Percentiles rank a stretch among this genome's conserved stretches.
phyloP scores from a whole-genome alignment of 805 yeast genomes.

The Metschnikowia lochheadii region DNA sequence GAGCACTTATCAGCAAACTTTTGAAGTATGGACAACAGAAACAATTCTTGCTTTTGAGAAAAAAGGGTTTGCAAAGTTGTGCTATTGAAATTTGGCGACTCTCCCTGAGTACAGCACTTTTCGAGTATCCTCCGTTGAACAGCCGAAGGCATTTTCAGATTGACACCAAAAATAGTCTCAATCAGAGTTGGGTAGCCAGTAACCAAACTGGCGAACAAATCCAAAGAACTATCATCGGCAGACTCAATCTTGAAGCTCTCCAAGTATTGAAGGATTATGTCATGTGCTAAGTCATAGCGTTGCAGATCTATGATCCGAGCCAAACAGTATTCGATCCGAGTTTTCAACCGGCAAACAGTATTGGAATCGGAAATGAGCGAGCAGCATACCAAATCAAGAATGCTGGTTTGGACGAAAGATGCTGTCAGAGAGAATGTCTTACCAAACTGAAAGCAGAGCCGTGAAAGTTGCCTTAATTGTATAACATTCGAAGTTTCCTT shows the following conservation, averaged over 20 bases:
- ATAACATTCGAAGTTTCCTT: neutral
- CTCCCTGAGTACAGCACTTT: neutral
- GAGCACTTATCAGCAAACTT: neutral
- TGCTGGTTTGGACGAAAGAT: conserved; percentile 1
- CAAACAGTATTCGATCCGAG: neutral
- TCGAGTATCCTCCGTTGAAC: neutral
- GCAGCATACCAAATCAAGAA: conserved; percentile 3
- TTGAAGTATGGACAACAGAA: neutral
- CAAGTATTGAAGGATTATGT: neutral
- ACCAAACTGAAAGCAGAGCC: conserved; percentile 11
- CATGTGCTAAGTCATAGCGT: neutral
- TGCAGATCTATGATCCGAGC: conserved; percentile 2
- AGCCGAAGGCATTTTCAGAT: neutral
- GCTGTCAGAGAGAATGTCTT: conserved; percentile 1
- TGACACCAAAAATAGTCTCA: neutral
- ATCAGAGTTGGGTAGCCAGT: neutral
- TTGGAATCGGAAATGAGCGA: neutral
- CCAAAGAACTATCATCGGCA: neutral
- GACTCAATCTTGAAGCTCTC: neutral
- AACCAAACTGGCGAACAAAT: neutral
- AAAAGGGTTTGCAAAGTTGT: neutral
- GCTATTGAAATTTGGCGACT: neutral
- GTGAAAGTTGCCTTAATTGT: conserved; percentile 5
- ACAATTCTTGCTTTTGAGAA: neutral
- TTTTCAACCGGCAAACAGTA: neutral